A percentile compares a stretch with the other conserved stretches of the same genome.
Evolutionary conservation across 208 protist species (phyloP).

Genomic region (Trichomonas gallinae): DNA sequence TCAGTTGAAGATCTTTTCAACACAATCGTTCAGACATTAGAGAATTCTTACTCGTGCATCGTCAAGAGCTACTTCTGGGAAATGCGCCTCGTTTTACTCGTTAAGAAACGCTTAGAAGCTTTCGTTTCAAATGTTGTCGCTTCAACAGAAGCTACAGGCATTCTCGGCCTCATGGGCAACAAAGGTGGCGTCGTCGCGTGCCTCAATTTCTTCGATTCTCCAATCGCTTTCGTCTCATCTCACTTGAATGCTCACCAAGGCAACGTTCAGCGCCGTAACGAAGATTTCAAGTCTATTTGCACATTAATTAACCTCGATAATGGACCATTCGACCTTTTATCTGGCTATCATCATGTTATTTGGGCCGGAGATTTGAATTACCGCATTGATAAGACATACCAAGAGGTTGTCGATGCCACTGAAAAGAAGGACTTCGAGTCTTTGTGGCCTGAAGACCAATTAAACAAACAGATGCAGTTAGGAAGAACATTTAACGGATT

Average conservation of each 20-base stretch:
- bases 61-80: not conserved
- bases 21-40: not conserved
- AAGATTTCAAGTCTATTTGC: not conserved
- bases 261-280: conserved; percentile 10
- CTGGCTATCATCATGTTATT: not conserved
- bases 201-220: conserved; percentile 42
- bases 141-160: conserved; percentile 30
- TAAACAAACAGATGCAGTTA: not conserved
- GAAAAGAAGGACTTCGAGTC: not conserved
- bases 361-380: not conserved
- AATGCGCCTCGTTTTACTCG: not conserved
- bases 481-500: not conserved
- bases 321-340: not conserved
- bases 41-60: not conserved
- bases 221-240: conserved; percentile 50
- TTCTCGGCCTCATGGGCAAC: conserved; percentile 47
- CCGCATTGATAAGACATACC: not conserved
- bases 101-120: not conserved
- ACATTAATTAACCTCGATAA: not conserved
- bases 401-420: not conserved
- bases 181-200: conserved; percentile 51
- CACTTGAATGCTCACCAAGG: conserved; percentile 52
- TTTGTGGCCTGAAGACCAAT: not conserved
- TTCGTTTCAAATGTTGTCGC: not conserved
- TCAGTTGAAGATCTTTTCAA: not conserved